Percentiles rank a stretch among this genome's conserved stretches.
These are phyloP conservation scores for Escovopsis sp. DNA, from an alignment of 2,329 filamentous ascomycete genomes.

Conservation along the genomic window DNA sequence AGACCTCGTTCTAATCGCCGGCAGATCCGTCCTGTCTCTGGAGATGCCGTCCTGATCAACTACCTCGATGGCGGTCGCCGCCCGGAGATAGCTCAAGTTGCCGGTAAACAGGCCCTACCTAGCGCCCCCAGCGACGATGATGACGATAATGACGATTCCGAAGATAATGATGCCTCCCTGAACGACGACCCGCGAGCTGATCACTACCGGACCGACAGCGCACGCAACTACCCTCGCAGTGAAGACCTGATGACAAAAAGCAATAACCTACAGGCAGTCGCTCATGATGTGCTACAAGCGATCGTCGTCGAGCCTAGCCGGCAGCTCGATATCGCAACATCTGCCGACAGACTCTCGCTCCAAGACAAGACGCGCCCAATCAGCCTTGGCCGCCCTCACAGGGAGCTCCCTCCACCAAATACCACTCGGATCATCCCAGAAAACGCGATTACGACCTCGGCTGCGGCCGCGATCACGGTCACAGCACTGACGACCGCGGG, in stretches of 20 bases:
- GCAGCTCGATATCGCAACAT: constrained; percentile 14
- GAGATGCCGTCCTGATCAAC: constrained; percentile 52
- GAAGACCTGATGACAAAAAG: constrained; percentile 6
- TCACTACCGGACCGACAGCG: neutral
- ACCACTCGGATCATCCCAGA: constrained; percentile 5
- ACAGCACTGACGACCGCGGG: constrained; percentile 5
- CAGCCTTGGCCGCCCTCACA: constrained; percentile 3
- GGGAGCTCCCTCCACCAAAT: constrained; percentile 2
- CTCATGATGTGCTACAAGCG: constrained; percentile 18
- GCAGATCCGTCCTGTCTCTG: constrained; percentile 42
- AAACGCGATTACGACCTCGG: constrained; percentile 5
- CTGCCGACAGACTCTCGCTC: constrained; percentile 19
- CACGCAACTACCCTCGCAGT: neutral
- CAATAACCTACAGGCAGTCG: constrained; percentile 17
- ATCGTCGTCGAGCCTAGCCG: constrained; percentile 9
- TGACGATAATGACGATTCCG: constrained; percentile 16
- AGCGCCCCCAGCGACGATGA: constrained; percentile 28
- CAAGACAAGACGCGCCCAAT: constrained; percentile 16
- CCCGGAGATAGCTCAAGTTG: constrained; percentile 48
- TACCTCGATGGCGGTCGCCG: constrained; percentile 48
- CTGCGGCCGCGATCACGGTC: constrained; percentile 11
- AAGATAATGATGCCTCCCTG: constrained; percentile 8
- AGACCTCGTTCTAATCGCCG: constrained; percentile 30
- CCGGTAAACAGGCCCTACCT: constrained; percentile 37
- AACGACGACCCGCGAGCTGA: neutral